Evolutionary conservation across 345 rosid genomes (phyloP).

Genomic region (Syzygium jambos): DNA sequence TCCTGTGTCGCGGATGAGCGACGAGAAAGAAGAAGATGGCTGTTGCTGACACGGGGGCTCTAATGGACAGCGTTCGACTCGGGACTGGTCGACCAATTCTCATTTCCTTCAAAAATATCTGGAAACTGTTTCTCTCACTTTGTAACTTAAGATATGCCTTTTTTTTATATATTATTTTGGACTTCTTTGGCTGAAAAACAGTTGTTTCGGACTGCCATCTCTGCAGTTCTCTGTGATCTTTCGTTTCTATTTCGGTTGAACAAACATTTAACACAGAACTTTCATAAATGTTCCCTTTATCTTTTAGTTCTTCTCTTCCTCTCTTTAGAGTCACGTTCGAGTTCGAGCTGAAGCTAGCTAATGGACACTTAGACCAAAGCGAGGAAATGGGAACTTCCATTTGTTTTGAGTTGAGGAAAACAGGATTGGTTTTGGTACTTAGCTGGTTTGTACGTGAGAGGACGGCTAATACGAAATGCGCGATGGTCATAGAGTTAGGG

Average conservation of each 20-base stretch:
- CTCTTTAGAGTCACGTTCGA: not conserved
- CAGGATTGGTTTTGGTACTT: not conserved
- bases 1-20: not conserved
- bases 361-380: not conserved
- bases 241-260: not conserved
- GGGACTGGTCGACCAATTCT: not conserved
- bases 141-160: not conserved
- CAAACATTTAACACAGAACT: not conserved
- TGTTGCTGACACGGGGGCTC: not conserved
- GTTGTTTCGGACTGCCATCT: not conserved
- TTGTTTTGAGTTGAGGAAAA: not conserved
- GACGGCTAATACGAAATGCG: not conserved
- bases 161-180: not conserved
- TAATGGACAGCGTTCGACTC: not conserved
- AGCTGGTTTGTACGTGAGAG: not conserved
- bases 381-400: not conserved
- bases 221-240: not conserved
- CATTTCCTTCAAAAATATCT: not conserved
- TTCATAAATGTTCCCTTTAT: not conserved
- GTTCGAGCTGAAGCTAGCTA: not conserved
- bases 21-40: not conserved
- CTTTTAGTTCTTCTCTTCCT: not conserved
- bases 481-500: not conserved
- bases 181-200: not conserved
- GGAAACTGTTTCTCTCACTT: not conserved